These are phyloP conservation scores for Panicum virgatum DNA, from an alignment of 202 grass and related monocot species.

Conservation along the genomic window DNA sequence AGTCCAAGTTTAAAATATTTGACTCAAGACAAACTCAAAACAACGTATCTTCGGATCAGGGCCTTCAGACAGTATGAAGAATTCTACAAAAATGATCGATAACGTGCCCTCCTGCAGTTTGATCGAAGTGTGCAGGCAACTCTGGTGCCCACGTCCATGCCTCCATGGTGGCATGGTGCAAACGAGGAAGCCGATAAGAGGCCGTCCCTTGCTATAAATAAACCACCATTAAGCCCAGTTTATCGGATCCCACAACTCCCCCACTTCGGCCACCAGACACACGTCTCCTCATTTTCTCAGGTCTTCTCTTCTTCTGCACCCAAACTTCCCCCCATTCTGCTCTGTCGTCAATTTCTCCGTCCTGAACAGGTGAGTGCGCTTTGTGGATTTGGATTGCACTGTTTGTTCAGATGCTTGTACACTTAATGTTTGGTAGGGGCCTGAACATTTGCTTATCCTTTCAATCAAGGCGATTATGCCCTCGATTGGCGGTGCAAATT, in stretches of 20 bases:
- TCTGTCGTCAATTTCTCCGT: neutral
- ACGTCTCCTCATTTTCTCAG: neutral
- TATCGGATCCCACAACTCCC: conserved; percentile 28
- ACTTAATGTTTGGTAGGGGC: neutral
- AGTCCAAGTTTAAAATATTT: too few relatives aligned
- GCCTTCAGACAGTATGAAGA: neutral
- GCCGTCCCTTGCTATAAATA: conserved; percentile 26
- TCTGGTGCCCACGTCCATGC: neutral
- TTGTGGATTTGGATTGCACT: neutral
- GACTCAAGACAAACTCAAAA: too few relatives aligned
- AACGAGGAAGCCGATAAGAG: neutral
- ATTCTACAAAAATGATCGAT: neutral
- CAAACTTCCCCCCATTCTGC: neutral
- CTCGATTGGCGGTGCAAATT: neutral
- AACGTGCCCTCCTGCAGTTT: neutral
- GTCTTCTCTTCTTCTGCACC: neutral
- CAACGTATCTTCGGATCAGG: neutral
- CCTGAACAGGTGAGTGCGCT: neutral
- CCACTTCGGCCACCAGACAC: neutral
- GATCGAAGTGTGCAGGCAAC: neutral
- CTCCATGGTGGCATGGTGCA: too few relatives aligned
- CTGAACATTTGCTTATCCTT: neutral
- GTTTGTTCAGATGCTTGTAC: neutral
- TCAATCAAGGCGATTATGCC: neutral
- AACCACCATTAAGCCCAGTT: conserved; percentile 8